Conservation (phyloP, 73 alveolate genomes). For the Blepharisma stoltei region DNA sequence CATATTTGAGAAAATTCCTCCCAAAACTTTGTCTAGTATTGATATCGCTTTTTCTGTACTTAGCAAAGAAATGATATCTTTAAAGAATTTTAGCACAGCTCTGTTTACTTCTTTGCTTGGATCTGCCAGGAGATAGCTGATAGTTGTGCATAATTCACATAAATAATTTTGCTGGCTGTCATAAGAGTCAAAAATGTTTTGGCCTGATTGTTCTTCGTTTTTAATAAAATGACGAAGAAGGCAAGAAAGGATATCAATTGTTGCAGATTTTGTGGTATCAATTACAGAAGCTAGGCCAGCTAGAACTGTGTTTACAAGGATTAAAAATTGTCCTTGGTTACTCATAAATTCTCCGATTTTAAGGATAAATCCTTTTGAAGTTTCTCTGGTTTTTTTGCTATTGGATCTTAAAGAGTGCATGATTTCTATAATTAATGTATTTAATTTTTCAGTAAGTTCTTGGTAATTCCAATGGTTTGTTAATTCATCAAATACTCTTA, state of each 20-base stretch:
- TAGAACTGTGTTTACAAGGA: neutral
- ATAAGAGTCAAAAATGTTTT: too few relatives aligned
- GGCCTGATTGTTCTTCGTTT: too few relatives aligned
- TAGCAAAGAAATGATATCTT: neutral
- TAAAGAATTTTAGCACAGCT: neutral
- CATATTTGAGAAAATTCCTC: neutral
- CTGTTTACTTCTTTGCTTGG: constrained; percentile 21
- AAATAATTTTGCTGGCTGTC: too few relatives aligned
- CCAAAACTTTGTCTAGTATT: neutral
- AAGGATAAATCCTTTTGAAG: neutral
- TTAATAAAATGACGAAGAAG: too few relatives aligned
- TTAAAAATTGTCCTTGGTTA: neutral
- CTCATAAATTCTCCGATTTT: neutral
- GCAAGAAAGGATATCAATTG: constrained; percentile 3
- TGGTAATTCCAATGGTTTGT: neutral
- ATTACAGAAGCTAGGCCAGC: constrained; percentile 3
- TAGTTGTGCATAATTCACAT: too few relatives aligned
- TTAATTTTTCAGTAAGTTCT: neutral
- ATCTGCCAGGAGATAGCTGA: neutral
- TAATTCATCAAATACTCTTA: neutral
- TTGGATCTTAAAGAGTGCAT: constrained; percentile 10
- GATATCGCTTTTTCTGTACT: neutral
- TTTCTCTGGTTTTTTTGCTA: constrained; percentile 21
- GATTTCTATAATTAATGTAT: neutral
- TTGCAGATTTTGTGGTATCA: constrained; percentile 9